phyloP scores from a whole-genome alignment of 805 yeast genomes.

The Candida gorgasii region DNA sequence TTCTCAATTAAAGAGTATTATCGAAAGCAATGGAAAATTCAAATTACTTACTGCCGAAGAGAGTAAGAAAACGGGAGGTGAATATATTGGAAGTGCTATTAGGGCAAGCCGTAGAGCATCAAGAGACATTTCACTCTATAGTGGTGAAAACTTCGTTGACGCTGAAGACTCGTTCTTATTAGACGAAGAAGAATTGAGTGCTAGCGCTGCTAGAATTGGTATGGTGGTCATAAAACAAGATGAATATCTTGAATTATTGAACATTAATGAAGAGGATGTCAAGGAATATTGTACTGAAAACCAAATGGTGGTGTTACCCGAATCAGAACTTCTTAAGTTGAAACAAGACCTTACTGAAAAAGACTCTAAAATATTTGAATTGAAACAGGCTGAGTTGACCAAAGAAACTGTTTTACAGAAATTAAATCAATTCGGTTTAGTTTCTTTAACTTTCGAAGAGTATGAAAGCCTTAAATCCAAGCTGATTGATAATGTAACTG shows the following conservation, averaged over 20 bases:
- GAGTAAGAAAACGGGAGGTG: slow-evolving; percentile 8
- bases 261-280: slow-evolving; percentile 19
- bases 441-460: slow-evolving; percentile 29
- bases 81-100: slow-evolving; percentile 13
- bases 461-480: slow-evolving; percentile 26
- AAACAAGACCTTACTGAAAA: slow-evolving; percentile 31
- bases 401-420: slow-evolving; percentile 24
- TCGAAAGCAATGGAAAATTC: slow-evolving; percentile 3
- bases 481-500: slow-evolving; percentile 15
- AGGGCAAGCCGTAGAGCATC: slow-evolving; percentile 16
- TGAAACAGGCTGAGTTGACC: slow-evolving; percentile 14
- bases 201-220: slow-evolving; percentile 27
- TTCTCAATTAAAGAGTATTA: neutral
- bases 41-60: slow-evolving; percentile 9
- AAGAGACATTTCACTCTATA: slow-evolving; percentile 15
- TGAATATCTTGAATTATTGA: slow-evolving; percentile 20
- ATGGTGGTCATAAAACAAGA: slow-evolving; percentile 23
- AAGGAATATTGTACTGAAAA: slow-evolving; percentile 21
- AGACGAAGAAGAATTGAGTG: slow-evolving; percentile 26
- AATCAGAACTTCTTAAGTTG: slow-evolving; percentile 23
- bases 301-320: slow-evolving; percentile 27
- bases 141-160: slow-evolving; percentile 22
- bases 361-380: slow-evolving; percentile 27
- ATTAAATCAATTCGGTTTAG: slow-evolving; percentile 34
- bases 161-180: slow-evolving; percentile 32